Evolutionary conservation across 1,139 yeast species (phyloP).

Genomic region (Suhomyces atakaporum): DNA sequence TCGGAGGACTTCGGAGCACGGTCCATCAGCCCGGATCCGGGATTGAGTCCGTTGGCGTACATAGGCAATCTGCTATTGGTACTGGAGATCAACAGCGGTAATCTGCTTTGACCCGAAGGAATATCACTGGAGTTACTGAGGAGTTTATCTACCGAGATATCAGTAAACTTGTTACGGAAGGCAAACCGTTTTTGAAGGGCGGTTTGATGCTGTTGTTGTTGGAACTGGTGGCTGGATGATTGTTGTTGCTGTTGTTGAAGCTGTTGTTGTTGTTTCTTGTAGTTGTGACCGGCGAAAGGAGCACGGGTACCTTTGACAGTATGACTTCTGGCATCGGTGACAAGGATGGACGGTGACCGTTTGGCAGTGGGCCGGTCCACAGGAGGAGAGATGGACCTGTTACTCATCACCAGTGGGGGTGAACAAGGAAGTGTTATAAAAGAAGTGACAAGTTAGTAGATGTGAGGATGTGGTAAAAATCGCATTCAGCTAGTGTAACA

Average conservation of each 20-base stretch:
- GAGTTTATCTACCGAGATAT: slow-evolving; percentile 70
- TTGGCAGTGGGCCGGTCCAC: slow-evolving; percentile 65
- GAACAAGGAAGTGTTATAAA: neutral
- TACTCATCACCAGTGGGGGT: too few species aligned
- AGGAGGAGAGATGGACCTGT: slow-evolving; percentile 9
- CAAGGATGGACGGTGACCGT: slow-evolving; percentile 89
- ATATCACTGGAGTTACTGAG: slow-evolving; percentile 79
- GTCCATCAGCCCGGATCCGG: neutral
- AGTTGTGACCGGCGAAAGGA: slow-evolving; percentile 76
- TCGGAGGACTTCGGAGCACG: slow-evolving; percentile 3
- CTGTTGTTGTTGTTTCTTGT: slow-evolving; percentile 40
- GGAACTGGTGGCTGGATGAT: slow-evolving; percentile 15
- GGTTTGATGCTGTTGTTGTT: slow-evolving; percentile 21
- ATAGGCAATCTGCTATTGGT: slow-evolving; percentile 11
- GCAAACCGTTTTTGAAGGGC: slow-evolving; percentile 32
- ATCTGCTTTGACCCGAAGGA: slow-evolving; percentile 72
- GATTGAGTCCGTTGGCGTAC: slow-evolving; percentile 2
- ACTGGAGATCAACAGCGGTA: slow-evolving; percentile 34
- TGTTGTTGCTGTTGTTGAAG: slow-evolving; percentile 19
- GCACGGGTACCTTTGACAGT: slow-evolving; percentile 64
- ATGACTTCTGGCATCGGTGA: slow-evolving; percentile 78
- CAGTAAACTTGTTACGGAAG: slow-evolving; percentile 55
- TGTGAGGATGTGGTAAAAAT: too few species aligned
- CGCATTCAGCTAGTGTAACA: too few species aligned
- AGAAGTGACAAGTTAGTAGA: too few species aligned